phyloP scores from a whole-genome alignment of 345 rosid genomes.

The Anastatica hierochuntica region DNA sequence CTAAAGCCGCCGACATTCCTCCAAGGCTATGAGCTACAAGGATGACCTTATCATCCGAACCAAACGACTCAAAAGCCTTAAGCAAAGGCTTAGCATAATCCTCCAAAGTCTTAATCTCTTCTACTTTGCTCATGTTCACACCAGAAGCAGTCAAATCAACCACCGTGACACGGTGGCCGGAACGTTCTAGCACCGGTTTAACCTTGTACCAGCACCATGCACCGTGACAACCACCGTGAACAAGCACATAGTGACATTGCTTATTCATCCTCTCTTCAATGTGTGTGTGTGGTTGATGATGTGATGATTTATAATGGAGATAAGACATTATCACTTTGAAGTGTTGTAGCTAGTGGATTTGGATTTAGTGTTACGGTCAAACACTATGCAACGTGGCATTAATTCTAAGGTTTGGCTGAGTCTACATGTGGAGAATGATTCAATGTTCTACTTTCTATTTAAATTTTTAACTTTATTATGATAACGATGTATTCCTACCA shows the following conservation, averaged over 20 bases:
- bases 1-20: slow-evolving; percentile 36
- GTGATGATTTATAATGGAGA: too few species aligned
- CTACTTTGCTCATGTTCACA: slow-evolving; percentile 28
- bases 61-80: slow-evolving; percentile 28
- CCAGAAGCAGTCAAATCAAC: slow-evolving; percentile 50
- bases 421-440: too few species aligned
- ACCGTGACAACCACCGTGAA: slow-evolving; percentile 37
- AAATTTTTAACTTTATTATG: too few species aligned
- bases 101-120: slow-evolving; percentile 29
- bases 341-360: too few species aligned
- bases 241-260: slow-evolving; percentile 45
- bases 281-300: too few species aligned
- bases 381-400: too few species aligned
- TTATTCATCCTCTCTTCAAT: not conserved
- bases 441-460: too few species aligned
- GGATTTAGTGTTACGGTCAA: too few species aligned
- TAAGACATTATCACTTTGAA: too few species aligned
- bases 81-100: slow-evolving; percentile 45
- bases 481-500: too few species aligned
- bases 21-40: slow-evolving; percentile 67
- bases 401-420: too few species aligned
- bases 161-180: slow-evolving; percentile 41
- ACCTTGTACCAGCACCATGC: slow-evolving; percentile 69
- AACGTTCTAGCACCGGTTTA: slow-evolving; percentile 33
- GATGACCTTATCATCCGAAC: slow-evolving; percentile 28